Conservation (phyloP, 1,284 basidiomycete species). For the Cutaneotrichosporon spelunceum region DNA sequence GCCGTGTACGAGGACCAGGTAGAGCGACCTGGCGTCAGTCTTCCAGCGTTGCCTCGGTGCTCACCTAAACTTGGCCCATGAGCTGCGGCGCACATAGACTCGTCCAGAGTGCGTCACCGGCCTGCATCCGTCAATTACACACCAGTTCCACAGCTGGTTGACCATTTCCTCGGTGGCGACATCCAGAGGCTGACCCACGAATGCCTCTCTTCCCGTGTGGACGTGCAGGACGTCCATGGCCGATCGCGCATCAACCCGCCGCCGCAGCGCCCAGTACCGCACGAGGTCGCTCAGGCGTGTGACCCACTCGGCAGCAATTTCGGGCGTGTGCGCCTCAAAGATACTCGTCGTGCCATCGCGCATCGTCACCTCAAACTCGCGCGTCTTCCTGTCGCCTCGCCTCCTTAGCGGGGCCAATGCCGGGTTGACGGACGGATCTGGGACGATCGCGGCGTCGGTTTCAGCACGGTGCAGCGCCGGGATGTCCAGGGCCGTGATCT, state of each 20-base stretch:
- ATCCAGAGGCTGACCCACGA: constrained; percentile 3
- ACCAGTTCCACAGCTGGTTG: constrained; percentile 49
- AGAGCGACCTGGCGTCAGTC: constrained; percentile 28
- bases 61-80: constrained; percentile 43
- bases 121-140: constrained; percentile 45
- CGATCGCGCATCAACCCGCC: constrained; percentile 45
- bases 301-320: constrained; percentile 46
- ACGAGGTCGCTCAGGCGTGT: constrained; percentile 31
- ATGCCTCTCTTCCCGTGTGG: constrained; percentile 1
- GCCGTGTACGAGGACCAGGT: constrained; percentile 40
- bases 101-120: constrained; percentile 38
- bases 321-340: constrained; percentile 30
- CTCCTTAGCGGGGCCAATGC: constrained; percentile 5
- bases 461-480: not conserved
- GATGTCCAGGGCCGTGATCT: not conserved
- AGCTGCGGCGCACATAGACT: constrained; percentile 41
- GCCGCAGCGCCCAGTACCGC: constrained; percentile 41
- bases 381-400: constrained; percentile 16
- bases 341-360: constrained; percentile 8
- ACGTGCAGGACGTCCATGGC: constrained; percentile 41
- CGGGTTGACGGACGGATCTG: not conserved
- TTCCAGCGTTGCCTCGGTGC: constrained; percentile 8
- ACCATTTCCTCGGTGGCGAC: constrained; percentile 1
- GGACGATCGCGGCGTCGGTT: not conserved
- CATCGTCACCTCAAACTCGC: constrained; percentile 36